Percentiles rank a stretch among this genome's conserved stretches.
Evolutionary conservation across 169 alveolate genomes (phyloP).

Genomic region (Babesia sp.): DNA sequence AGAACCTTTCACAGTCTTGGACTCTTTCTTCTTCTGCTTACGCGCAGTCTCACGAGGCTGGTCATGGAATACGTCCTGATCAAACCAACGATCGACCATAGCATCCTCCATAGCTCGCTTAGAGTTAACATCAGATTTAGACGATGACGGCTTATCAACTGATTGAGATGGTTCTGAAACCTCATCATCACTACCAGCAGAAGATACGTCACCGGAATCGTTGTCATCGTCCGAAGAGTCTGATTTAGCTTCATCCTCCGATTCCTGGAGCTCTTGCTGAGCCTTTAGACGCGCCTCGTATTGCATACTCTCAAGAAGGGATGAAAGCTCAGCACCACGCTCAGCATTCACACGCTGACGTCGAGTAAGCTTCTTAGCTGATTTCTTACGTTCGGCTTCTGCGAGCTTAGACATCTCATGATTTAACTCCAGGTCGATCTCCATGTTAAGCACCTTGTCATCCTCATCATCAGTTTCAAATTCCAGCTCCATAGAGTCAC

Average conservation of each 20-base stretch:
- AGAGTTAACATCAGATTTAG: background rate
- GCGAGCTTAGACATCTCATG: slow-evolving; percentile 58
- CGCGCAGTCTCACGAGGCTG: slow-evolving; percentile 47
- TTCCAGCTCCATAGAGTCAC: slow-evolving; percentile 32
- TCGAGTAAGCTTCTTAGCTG: slow-evolving; percentile 32
- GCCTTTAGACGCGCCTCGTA: slow-evolving; percentile 44
- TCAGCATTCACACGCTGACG: slow-evolving; percentile 43
- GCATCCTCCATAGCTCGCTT: slow-evolving; percentile 38
- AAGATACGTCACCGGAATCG: background rate
- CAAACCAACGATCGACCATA: slow-evolving; percentile 72
- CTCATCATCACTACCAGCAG: background rate
- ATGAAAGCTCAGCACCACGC: slow-evolving; percentile 37
- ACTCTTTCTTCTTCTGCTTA: slow-evolving; percentile 29
- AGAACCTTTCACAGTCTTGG: slow-evolving; percentile 2
- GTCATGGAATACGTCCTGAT: slow-evolving; percentile 69
- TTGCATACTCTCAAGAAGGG: slow-evolving; percentile 40
- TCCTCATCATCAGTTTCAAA: slow-evolving; percentile 38
- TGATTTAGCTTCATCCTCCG: slow-evolving; percentile 22
- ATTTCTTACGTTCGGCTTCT: slow-evolving; percentile 1
- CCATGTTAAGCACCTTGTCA: slow-evolving; percentile 49
- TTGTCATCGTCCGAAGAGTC: background rate
- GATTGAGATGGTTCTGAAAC: background rate
- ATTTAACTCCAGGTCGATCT: slow-evolving; percentile 68
- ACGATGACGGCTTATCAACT: background rate
- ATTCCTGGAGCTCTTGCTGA: slow-evolving; percentile 31